A percentile compares a stretch with the other conserved stretches of the same genome.
These are phyloP conservation scores for Wallacemonas collosoma DNA, from an alignment of 208 protist species.

Conservation along the genomic window DNA sequence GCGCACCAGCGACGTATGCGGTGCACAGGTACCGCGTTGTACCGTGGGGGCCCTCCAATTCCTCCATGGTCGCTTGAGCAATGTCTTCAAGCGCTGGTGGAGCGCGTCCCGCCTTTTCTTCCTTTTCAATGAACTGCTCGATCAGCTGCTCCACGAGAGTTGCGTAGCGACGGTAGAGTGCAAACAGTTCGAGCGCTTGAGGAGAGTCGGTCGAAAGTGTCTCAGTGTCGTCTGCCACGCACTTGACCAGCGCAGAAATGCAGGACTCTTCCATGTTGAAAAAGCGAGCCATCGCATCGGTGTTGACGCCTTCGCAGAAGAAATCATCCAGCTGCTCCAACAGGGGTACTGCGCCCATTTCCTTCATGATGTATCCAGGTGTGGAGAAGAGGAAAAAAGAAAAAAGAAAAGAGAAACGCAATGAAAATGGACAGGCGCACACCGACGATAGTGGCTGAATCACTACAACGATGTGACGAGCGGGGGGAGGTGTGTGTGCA, in stretches of 20 bases:
- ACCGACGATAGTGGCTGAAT: neutral
- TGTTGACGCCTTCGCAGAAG: slow-evolving; percentile 65
- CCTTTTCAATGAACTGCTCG: slow-evolving; percentile 41
- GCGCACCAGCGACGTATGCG: slow-evolving; percentile 67
- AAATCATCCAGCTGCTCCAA: slow-evolving; percentile 67
- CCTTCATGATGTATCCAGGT: neutral
- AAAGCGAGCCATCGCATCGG: slow-evolving; percentile 62
- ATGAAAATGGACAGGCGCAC: neutral
- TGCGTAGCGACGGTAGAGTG: slow-evolving; percentile 58
- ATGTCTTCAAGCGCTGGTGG: slow-evolving; percentile 32
- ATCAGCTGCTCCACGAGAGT: slow-evolving; percentile 59
- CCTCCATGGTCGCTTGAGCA: slow-evolving; percentile 48
- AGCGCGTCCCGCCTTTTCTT: neutral
- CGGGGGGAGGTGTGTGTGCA: no score
- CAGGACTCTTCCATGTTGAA: slow-evolving; percentile 43
- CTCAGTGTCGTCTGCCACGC: slow-evolving; percentile 20
- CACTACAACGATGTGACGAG: neutral
- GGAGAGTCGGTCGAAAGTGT: slow-evolving; percentile 36
- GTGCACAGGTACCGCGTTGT: slow-evolving; percentile 57
- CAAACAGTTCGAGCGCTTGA: slow-evolving; percentile 53
- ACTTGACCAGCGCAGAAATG: slow-evolving; percentile 20
- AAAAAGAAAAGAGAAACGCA: neutral
- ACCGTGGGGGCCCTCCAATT: slow-evolving; percentile 38
- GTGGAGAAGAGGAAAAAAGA: neutral
- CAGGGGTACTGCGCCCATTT: slow-evolving; percentile 13